A percentile compares a stretch with the other conserved stretches of the same genome.
Evolutionary conservation across 148 eudicot genomes (phyloP).

Genomic region (Rhododendron simsii): DNA sequence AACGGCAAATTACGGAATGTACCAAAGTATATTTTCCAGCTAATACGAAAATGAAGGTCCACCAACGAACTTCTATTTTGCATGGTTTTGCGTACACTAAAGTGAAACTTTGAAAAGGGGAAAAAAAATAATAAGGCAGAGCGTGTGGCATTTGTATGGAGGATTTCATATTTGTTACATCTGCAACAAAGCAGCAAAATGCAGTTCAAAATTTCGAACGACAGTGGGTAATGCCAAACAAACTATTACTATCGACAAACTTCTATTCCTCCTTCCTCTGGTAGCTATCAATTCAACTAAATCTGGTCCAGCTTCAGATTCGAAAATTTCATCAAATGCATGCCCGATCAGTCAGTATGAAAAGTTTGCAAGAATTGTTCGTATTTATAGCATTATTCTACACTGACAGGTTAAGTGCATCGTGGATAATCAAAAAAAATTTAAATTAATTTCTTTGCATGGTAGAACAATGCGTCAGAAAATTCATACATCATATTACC

Average conservation of each 20-base stretch:
- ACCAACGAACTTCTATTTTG: not conserved
- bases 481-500: not conserved
- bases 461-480: not conserved
- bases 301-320: not conserved
- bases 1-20: not conserved
- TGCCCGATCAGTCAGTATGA: not conserved
- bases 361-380: not conserved
- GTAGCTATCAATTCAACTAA: not conserved
- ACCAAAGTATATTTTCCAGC: not conserved
- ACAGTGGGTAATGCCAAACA: not conserved
- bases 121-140: not conserved
- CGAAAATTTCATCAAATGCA: not conserved
- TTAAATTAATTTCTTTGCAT: not conserved
- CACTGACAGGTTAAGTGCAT: not conserved
- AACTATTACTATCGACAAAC: not conserved
- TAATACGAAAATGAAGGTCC: not conserved
- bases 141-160: not conserved
- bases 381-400: not conserved
- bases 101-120: not conserved
- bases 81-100: not conserved
- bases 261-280: not conserved
- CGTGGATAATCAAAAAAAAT: not conserved
- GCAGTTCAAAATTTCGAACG: not conserved
- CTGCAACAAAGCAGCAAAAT: not conserved
- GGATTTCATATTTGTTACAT: not conserved